Percentiles rank a stretch among this genome's conserved stretches.
Conservation (phyloP, 768 basidiomycete genomes). For the Cyathus striatus region DNA sequence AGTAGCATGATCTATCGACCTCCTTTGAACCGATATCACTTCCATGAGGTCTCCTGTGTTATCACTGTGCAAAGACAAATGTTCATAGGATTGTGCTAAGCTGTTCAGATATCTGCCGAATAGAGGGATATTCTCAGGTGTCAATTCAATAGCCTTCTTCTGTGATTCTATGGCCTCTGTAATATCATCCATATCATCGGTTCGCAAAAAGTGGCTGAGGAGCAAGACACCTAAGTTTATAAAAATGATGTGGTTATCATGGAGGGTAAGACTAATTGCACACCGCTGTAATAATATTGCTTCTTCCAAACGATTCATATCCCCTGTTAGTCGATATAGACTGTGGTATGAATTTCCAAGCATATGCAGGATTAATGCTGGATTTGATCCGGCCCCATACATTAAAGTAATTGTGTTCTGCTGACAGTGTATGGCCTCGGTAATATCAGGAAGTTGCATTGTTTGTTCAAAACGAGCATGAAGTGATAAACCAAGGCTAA, state of each 20-base stretch:
- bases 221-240: constrained; percentile 1
- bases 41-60: too few species aligned
- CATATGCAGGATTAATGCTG: too few species aligned
- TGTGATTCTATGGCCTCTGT: not conserved
- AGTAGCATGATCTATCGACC: too few species aligned
- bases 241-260: not conserved
- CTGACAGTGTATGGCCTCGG: too few species aligned
- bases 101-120: not conserved
- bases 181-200: not conserved
- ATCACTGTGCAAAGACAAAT: not conserved
- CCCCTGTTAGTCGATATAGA: not conserved
- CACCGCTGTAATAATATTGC: not conserved
- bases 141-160: not conserved
- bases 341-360: not conserved
- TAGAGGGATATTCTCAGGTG: not conserved
- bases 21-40: too few species aligned
- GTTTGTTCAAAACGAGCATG: too few species aligned
- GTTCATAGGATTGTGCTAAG: not conserved
- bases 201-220: not conserved
- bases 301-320: not conserved
- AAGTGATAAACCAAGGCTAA: too few species aligned
- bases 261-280: not conserved
- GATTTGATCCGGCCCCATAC: too few species aligned
- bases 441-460: too few species aligned
- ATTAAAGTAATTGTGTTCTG: too few species aligned